These are phyloP conservation scores for Inonotus obliquus DNA, from an alignment of 1,284 basidiomycete species.

Conservation along the genomic window DNA sequence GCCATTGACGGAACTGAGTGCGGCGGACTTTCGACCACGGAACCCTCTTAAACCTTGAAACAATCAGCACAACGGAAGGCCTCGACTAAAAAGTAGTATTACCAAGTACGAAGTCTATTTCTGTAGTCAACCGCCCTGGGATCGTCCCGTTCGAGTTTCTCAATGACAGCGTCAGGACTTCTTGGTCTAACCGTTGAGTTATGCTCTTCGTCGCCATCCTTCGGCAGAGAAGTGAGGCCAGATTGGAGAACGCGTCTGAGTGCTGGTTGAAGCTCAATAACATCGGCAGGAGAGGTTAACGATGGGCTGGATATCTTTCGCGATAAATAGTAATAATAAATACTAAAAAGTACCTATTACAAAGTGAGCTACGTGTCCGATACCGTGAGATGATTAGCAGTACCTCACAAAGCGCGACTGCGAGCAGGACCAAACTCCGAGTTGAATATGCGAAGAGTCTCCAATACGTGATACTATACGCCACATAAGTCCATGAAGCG, in stretches of 20 bases:
- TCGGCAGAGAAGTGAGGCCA: slow-evolving; percentile 52
- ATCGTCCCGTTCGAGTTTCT: slow-evolving; percentile 54
- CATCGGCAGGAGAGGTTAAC: slow-evolving; percentile 42
- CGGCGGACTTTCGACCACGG: slow-evolving; percentile 70
- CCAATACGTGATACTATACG: slow-evolving; percentile 48
- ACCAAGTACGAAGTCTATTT: slow-evolving; percentile 61
- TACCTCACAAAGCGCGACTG: slow-evolving; percentile 57
- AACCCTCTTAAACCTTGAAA: slow-evolving; percentile 62
- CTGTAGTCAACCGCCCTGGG: slow-evolving; percentile 76
- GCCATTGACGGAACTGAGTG: slow-evolving; percentile 69
- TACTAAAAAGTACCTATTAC: slow-evolving; percentile 70
- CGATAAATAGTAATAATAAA: slow-evolving; percentile 62
- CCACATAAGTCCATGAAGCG: slow-evolving; percentile 63
- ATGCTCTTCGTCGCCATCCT: slow-evolving; percentile 53
- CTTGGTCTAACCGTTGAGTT: slow-evolving; percentile 47
- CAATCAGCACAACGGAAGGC: neutral
- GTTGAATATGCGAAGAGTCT: slow-evolving; percentile 38
- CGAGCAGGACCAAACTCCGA: slow-evolving; percentile 38
- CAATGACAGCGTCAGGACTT: slow-evolving; percentile 57
- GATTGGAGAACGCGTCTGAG: slow-evolving; percentile 57
- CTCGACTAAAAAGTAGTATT: slow-evolving; percentile 12
- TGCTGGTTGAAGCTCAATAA: slow-evolving; percentile 54
- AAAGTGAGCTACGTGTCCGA: neutral
- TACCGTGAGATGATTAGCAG: slow-evolving; percentile 11
- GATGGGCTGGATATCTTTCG: slow-evolving; percentile 48